A percentile compares a stretch with the other conserved stretches of the same genome.
These are phyloP conservation scores for Pleurotus eryngii DNA, from an alignment of 768 basidiomycete genomes.

Conservation along the genomic window DNA sequence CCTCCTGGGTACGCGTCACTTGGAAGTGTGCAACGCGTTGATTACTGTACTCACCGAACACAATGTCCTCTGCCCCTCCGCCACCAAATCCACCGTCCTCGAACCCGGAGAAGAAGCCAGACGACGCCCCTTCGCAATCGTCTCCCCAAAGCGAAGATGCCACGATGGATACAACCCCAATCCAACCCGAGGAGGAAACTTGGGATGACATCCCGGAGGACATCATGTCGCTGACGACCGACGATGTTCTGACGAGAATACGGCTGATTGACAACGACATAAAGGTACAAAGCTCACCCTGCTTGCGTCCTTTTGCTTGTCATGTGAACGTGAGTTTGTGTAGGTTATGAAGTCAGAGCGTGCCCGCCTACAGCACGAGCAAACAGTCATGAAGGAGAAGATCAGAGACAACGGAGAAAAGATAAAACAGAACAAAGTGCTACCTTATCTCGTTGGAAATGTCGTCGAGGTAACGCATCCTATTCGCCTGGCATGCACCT, in stretches of 20 bases:
- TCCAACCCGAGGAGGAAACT: constrained; percentile 68
- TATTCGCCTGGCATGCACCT: neutral
- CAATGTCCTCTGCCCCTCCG: constrained; percentile 60
- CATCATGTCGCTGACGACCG: constrained; percentile 70
- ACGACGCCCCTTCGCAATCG: constrained; percentile 31
- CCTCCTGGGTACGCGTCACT: neutral
- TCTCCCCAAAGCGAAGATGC: constrained; percentile 27
- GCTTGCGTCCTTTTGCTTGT: no score
- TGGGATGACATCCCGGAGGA: constrained; percentile 93
- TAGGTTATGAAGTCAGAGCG: constrained; percentile 98
- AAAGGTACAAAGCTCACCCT: constrained; percentile 53
- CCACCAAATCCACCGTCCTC: constrained; percentile 47
- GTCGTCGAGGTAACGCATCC: constrained; percentile 80
- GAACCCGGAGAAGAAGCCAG: constrained; percentile 53
- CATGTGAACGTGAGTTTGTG: no score
- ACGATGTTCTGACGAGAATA: constrained; percentile 87
- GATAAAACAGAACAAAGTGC: constrained; percentile 98
- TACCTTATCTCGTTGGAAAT: constrained; percentile 97
- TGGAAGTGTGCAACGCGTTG: neutral
- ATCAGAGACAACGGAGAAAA: constrained; percentile 98
- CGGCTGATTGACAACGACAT: constrained; percentile 96
- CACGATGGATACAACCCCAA: constrained; percentile 75
- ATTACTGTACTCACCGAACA: constrained; percentile 12
- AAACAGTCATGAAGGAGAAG: constrained; percentile 96
- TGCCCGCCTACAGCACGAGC: constrained; percentile 87